Evolutionary conservation across 139 green algal genomes (phyloP).

Genomic region (Nannochloris sp.): DNA sequence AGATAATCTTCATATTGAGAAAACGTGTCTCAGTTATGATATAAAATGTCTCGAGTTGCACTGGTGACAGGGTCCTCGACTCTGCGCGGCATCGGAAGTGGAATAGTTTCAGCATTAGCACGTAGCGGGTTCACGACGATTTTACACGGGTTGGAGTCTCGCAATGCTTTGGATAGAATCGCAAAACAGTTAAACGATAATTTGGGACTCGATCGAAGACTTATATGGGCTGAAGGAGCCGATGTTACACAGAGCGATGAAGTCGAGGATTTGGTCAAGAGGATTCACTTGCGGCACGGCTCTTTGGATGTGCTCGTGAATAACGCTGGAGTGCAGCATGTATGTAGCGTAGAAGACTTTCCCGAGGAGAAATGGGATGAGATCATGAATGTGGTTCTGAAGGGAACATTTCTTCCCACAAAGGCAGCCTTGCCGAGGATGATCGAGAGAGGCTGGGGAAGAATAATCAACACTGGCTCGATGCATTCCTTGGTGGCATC

Average conservation of each 20-base stretch:
- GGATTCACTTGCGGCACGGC: slow-evolving; percentile 25
- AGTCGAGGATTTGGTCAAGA: slow-evolving; percentile 35
- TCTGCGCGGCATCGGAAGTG: slow-evolving; percentile 42
- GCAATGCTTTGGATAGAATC: slow-evolving; percentile 7
- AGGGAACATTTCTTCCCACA: slow-evolving; percentile 65
- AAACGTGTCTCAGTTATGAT: too few relatives aligned
- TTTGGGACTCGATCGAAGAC: too few relatives aligned
- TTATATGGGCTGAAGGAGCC: too few relatives aligned
- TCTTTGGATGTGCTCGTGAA: slow-evolving; percentile 50
- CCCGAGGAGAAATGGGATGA: slow-evolving; percentile 73
- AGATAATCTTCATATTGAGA: too few relatives aligned
- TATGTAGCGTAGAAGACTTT: slow-evolving; percentile 64
- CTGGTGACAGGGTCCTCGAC: slow-evolving; percentile 23
- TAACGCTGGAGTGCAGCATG: slow-evolving; percentile 75
- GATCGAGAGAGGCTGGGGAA: slow-evolving; percentile 63
- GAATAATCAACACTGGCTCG: slow-evolving; percentile 81
- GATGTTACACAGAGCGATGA: too few relatives aligned
- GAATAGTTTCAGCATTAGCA: slow-evolving; percentile 28
- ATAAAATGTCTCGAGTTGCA: neutral
- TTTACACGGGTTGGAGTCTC: slow-evolving; percentile 18
- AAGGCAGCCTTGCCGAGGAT: slow-evolving; percentile 78
- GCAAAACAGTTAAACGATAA: slow-evolving; percentile 2
- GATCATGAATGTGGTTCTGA: slow-evolving; percentile 66
- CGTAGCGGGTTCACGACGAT: slow-evolving; percentile 40
- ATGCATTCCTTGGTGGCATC: slow-evolving; percentile 77